Evolutionary conservation across 192 early-diverging fungal genomes (phyloP).

Genomic region (Bifiguratus adelaidae): DNA sequence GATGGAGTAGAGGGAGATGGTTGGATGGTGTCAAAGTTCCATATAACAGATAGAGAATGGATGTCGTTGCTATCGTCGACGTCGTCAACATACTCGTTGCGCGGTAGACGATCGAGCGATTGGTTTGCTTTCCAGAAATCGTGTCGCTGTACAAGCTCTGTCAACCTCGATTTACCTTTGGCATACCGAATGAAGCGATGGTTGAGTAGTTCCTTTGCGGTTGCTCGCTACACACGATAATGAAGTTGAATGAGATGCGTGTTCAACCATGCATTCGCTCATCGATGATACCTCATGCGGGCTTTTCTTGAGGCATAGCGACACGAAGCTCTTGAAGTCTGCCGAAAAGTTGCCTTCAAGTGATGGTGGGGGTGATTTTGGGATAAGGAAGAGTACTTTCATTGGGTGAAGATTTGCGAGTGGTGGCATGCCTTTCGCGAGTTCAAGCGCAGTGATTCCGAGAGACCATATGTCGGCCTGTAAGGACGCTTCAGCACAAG

Average conservation of each 20-base stretch:
- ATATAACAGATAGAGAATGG: too few relatives aligned
- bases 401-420: slow-evolving; percentile 18
- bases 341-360: slow-evolving; percentile 69
- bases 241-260: too few relatives aligned
- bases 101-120: not conserved
- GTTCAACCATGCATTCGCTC: too few relatives aligned
- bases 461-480: slow-evolving; percentile 36
- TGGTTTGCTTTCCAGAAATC: slow-evolving; percentile 18
- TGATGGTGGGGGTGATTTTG: slow-evolving; percentile 77
- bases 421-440: slow-evolving; percentile 21
- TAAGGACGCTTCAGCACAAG: too few relatives aligned
- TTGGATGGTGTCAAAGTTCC: too few relatives aligned
- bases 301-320: slow-evolving; percentile 78
- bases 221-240: slow-evolving; percentile 65
- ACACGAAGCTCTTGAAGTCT: slow-evolving; percentile 83
- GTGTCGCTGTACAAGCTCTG: slow-evolving; percentile 76
- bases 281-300: slow-evolving; percentile 46
- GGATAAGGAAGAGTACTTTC: slow-evolving; percentile 72
- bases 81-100: too few relatives aligned
- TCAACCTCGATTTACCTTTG: slow-evolving; percentile 74
- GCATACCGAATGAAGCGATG: slow-evolving; percentile 82
- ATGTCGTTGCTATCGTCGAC: too few relatives aligned
- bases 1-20: too few relatives aligned
- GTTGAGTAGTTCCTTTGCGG: slow-evolving; percentile 79
- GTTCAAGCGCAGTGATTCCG: slow-evolving; percentile 28